phyloP scores from a whole-genome alignment of 73 alveolate genomes.

The Uronychia setigera region DNA sequence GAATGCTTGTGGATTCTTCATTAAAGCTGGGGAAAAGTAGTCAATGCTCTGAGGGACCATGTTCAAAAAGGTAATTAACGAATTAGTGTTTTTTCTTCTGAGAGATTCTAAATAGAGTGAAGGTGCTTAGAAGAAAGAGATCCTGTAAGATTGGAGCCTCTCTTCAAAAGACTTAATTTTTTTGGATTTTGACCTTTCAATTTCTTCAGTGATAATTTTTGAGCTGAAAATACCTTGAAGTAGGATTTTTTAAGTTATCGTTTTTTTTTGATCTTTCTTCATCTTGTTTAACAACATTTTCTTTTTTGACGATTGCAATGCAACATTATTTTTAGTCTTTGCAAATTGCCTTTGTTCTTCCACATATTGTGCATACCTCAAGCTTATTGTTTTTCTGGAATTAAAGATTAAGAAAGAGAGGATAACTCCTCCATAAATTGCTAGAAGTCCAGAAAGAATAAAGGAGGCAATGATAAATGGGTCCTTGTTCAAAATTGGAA shows the following conservation, averaged over 20 bases:
- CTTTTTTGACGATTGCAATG: neutral
- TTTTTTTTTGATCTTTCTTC: neutral
- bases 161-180: neutral
- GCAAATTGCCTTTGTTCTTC: conserved; percentile 16
- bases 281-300: neutral
- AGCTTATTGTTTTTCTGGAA: neutral
- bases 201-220: neutral
- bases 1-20: neutral
- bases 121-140: conserved; percentile 37
- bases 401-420: neutral
- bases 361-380: neutral
- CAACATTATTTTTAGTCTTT: neutral
- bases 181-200: neutral
- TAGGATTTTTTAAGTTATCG: neutral
- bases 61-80: conserved; percentile 4
- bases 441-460: neutral
- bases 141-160: neutral
- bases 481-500: neutral
- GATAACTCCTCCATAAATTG: conserved; percentile 3
- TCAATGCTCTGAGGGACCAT: conserved; percentile 7
- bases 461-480: conserved; percentile 1
- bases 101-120: conserved; percentile 2
- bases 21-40: conserved; percentile 2
- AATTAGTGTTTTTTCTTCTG: conserved; percentile 15
- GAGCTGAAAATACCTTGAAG: conserved; percentile 6